Percentiles rank a stretch among this genome's conserved stretches.
Conservation (phyloP, 495 filamentous ascomycete species). For the Friedmanniomyces simplex region DNA sequence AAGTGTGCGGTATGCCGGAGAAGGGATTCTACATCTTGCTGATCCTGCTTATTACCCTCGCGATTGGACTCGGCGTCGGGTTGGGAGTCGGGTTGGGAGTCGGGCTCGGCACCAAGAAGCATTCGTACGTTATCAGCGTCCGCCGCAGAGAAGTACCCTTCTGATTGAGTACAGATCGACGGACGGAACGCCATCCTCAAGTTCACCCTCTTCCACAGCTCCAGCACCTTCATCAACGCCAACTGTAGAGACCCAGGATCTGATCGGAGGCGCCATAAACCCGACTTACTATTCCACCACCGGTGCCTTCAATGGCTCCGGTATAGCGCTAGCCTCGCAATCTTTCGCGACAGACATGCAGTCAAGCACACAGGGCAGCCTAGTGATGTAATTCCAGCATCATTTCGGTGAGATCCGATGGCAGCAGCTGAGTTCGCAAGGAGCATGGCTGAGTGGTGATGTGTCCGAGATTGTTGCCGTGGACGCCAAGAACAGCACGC, state of each 20-base stretch:
- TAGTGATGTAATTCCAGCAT: slow-evolving; percentile 33
- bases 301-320: slow-evolving; percentile 33
- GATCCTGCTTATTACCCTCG: neutral
- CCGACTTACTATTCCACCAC: slow-evolving; percentile 19
- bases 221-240: neutral
- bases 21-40: slow-evolving; percentile 1
- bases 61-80: slow-evolving; percentile 1
- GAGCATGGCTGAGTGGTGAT: slow-evolving; percentile 26
- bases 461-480: slow-evolving; percentile 25
- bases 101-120: slow-evolving; percentile 3
- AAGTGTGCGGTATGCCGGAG: neutral
- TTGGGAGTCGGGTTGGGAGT: slow-evolving; percentile 5
- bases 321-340: slow-evolving; percentile 30
- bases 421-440: slow-evolving; percentile 20
- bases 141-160: neutral
- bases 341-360: slow-evolving; percentile 23
- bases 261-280: slow-evolving; percentile 20
- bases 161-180: neutral
- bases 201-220: neutral
- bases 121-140: neutral
- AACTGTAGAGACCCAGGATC: slow-evolving; percentile 4
- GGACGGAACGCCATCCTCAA: neutral
- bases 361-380: slow-evolving; percentile 14
- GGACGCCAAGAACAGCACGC: slow-evolving; percentile 32
- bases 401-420: slow-evolving; percentile 27